phyloP scores from a whole-genome alignment of 2,329 filamentous ascomycete species.

The Fusarium compactum region DNA sequence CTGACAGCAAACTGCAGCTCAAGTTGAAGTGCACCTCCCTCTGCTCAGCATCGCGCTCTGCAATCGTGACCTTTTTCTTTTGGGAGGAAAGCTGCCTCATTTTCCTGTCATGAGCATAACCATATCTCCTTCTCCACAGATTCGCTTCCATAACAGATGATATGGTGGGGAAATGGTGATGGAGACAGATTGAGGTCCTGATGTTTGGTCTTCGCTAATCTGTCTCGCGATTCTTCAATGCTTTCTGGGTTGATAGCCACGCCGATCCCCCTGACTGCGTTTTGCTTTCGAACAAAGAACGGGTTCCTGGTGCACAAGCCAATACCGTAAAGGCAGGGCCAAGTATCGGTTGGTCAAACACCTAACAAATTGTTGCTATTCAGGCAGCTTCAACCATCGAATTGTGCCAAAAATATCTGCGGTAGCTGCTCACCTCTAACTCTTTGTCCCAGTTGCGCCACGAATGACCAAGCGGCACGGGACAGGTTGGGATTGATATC shows the following conservation, averaged over 20 bases:
- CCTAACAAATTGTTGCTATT: not conserved
- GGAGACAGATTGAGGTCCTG: not conserved
- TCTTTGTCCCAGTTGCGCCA: conserved; percentile 53
- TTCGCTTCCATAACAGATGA: not conserved
- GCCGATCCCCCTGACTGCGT: not conserved
- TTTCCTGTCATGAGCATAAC: not conserved
- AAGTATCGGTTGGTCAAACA: not conserved
- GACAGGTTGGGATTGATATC: conserved; percentile 50
- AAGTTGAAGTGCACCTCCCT: not conserved
- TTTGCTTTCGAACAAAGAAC: conserved; percentile 1
- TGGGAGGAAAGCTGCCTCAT: not conserved
- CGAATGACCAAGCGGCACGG: conserved; percentile 55
- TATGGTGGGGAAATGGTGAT: not conserved
- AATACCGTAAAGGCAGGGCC: not conserved
- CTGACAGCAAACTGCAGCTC: not conserved
- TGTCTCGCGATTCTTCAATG: not conserved
- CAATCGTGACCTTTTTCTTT: not conserved
- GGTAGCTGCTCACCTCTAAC: conserved; percentile 48
- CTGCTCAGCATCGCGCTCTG: not conserved
- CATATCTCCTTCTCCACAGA: not conserved
- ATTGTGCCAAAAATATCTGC: conserved; percentile 39
- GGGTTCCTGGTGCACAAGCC: not conserved
- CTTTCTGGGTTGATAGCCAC: not conserved
- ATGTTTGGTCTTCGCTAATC: not conserved
- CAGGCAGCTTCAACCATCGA: conserved; percentile 23